Conservation (phyloP, 257 asterid species). For the Lithospermum erythrorhizon region DNA sequence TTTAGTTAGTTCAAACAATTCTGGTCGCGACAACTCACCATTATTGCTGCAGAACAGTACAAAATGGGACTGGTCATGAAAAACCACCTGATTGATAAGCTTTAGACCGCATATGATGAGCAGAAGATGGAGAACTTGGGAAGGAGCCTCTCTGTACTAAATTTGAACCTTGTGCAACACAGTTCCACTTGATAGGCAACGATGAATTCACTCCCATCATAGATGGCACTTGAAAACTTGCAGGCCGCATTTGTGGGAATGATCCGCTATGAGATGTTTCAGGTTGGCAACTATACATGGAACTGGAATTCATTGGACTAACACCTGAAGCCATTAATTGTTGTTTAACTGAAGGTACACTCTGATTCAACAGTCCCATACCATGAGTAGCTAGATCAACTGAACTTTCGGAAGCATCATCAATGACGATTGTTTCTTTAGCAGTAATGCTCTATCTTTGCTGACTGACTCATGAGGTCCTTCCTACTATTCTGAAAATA, state of each 20-base stretch:
- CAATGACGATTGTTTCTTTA: conserved; percentile 36
- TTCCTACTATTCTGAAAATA: conserved; percentile 81
- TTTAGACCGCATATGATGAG: conserved; percentile 19
- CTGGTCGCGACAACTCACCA: too few species aligned
- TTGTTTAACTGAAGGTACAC: conserved; percentile 10
- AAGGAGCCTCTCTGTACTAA: conserved; percentile 12
- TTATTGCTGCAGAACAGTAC: background rate
- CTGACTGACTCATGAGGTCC: conserved; percentile 21
- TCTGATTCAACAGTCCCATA: conserved; percentile 9
- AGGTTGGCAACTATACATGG: conserved; percentile 20
- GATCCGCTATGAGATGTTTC: conserved; percentile 19
- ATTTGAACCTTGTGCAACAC: conserved; percentile 14
- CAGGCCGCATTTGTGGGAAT: conserved; percentile 18
- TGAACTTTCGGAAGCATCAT: conserved; percentile 34
- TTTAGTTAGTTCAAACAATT: too few species aligned
- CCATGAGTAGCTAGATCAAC: conserved; percentile 8
- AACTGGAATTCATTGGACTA: conserved; percentile 22
- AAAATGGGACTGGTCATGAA: conserved; percentile 18
- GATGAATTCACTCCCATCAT: conserved; percentile 20
- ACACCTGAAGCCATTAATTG: conserved; percentile 13
- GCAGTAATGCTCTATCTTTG: conserved; percentile 36
- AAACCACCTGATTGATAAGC: conserved; percentile 26
- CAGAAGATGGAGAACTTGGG: conserved; percentile 15
- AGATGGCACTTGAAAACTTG: conserved; percentile 18
- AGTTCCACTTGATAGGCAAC: conserved; percentile 32